Conservation (phyloP, 106 monocot genomes). For the Dioscorea zingiberensis region DNA sequence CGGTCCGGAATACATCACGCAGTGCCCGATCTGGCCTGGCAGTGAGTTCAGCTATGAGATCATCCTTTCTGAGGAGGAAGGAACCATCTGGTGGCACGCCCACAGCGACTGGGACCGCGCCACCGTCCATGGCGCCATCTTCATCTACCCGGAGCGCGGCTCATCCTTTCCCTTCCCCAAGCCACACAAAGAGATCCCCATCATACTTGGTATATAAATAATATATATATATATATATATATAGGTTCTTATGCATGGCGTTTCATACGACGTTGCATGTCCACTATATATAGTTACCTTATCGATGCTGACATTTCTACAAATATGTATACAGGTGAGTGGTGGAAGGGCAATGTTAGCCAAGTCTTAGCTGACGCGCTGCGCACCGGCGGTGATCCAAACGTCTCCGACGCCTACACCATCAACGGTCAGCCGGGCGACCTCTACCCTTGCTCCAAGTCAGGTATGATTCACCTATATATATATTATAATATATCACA, state of each 20-base stretch:
- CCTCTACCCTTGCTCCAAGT: constrained; percentile 6
- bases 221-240: neutral
- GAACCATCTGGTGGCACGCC: constrained; percentile 23
- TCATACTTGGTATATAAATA: constrained; percentile 8
- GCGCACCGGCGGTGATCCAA: constrained; percentile 21
- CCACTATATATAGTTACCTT: too few species aligned
- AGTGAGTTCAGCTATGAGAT: constrained; percentile 5
- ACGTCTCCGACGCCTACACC: constrained; percentile 40
- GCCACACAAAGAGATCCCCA: constrained; percentile 5
- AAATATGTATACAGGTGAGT: constrained; percentile 27
- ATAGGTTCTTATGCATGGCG: neutral
- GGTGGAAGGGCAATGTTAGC: constrained; percentile 37
- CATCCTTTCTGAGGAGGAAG: constrained; percentile 7
- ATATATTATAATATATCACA: too few species aligned
- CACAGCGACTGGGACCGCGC: constrained; percentile 19
- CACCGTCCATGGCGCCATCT: constrained; percentile 17
- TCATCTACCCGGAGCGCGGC: neutral
- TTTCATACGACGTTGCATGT: too few species aligned
- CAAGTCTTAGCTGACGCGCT: constrained; percentile 7
- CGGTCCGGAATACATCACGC: constrained; percentile 20
- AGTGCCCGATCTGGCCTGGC: constrained; percentile 21
- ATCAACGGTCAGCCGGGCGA: constrained; percentile 58
- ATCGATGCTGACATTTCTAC: too few species aligned
- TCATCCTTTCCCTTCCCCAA: constrained; percentile 3
- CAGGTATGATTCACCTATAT: too few species aligned